Percentiles rank a stretch among this genome's conserved stretches.
Evolutionary conservation across 495 filamentous ascomycete species (phyloP).

Genomic region (Glonium stellatum): DNA sequence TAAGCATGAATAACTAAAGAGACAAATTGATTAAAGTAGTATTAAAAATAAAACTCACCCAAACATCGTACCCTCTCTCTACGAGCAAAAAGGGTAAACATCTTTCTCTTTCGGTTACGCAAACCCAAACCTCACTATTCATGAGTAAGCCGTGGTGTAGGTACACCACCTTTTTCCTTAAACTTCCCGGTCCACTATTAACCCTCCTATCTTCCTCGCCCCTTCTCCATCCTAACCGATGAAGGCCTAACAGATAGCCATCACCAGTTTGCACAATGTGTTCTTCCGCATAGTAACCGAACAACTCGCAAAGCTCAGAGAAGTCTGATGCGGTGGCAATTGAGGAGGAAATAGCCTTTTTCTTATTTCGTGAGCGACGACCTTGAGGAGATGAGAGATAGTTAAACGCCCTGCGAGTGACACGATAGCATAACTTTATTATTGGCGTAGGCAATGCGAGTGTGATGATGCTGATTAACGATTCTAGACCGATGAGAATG

Average conservation of each 20-base stretch:
- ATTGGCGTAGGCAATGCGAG: constrained; percentile 68
- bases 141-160: constrained; percentile 94
- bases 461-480: constrained; percentile 77
- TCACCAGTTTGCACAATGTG: constrained; percentile 91
- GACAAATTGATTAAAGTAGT: background rate
- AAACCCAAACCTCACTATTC: constrained; percentile 99
- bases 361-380: constrained; percentile 52
- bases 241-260: constrained; percentile 87
- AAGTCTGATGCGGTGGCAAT: constrained; percentile 74
- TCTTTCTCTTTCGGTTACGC: constrained; percentile 75
- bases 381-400: constrained; percentile 61
- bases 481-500: constrained; percentile 71
- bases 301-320: constrained; percentile 80
- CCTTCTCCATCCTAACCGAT: constrained; percentile 73
- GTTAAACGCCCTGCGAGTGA: constrained; percentile 79
- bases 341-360: constrained; percentile 44
- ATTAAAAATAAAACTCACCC: constrained; percentile 49
- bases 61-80: constrained; percentile 91
- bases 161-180: constrained; percentile 83
- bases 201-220: constrained; percentile 69
- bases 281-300: constrained; percentile 88
- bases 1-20: background rate
- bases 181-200: constrained; percentile 58
- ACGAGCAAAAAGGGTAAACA: constrained; percentile 84
- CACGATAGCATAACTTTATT: constrained; percentile 73